Conservation (phyloP, 345 rosid genomes). For the Eucalyptus microcorys region DNA sequence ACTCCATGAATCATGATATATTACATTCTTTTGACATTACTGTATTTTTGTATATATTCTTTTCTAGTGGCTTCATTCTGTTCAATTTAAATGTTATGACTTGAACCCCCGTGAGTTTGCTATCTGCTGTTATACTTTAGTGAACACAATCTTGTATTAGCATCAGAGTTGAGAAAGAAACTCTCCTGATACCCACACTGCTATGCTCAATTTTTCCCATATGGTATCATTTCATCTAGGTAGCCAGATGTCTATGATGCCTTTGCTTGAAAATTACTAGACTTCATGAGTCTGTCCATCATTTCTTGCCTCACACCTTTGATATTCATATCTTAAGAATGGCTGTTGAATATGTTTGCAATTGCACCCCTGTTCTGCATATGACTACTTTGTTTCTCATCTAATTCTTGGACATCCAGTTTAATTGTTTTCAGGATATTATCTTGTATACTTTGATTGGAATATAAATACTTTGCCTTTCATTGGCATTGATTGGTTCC, state of each 20-base stretch:
- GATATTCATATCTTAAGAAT: not conserved
- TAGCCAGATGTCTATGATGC: not conserved
- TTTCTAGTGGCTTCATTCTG: not conserved
- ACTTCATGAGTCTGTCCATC: not conserved
- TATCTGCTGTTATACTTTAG: not conserved
- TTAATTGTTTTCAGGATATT: not conserved
- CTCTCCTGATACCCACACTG: not conserved
- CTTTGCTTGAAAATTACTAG: not conserved
- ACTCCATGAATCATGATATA: not conserved
- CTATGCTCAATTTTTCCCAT: not conserved
- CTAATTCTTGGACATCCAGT: not conserved
- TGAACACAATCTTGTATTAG: not conserved
- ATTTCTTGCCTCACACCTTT: not conserved
- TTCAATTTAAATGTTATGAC: not conserved
- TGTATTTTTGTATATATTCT: not conserved
- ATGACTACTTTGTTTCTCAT: not conserved
- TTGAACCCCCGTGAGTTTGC: not conserved
- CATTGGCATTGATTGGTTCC: not conserved
- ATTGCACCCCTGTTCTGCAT: not conserved
- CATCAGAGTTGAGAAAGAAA: not conserved
- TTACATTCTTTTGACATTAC: not conserved
- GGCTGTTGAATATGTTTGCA: not conserved
- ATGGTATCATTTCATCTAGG: not conserved
- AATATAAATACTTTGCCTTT: not conserved
- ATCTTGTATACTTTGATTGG: not conserved